Percentiles rank a stretch among this genome's conserved stretches.
phyloP scores from a whole-genome alignment of 2,329 filamentous ascomycete genomes.

The Orbilia oligospora region DNA sequence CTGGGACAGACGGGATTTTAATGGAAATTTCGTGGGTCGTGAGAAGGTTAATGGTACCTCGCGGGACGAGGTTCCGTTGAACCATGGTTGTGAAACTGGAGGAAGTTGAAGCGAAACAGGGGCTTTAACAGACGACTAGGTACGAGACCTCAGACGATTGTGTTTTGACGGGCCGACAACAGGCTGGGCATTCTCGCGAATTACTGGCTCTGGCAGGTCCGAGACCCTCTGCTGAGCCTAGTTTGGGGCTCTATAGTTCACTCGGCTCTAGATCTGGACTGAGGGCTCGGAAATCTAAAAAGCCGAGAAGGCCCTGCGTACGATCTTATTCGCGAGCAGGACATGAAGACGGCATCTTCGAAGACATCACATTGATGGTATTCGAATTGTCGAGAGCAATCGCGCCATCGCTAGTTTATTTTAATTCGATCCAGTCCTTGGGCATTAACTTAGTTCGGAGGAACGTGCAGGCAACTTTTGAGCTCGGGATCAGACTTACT shows the following conservation, averaged over 20 bases:
- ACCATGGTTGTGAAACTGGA: constrained; percentile 24
- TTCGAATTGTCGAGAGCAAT: too few relatives aligned
- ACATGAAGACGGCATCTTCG: too few relatives aligned
- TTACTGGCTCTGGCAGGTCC: neutral
- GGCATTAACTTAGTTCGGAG: too few relatives aligned
- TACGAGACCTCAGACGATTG: neutral
- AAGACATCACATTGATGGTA: too few relatives aligned
- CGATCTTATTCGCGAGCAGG: too few relatives aligned
- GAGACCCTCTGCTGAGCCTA: neutral
- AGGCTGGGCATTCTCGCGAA: constrained; percentile 22
- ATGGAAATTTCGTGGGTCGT: neutral
- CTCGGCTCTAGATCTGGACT: neutral
- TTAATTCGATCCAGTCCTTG: too few relatives aligned
- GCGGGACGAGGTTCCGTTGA: constrained; percentile 40
- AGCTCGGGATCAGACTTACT: neutral
- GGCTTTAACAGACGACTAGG: neutral
- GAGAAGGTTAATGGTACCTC: constrained; percentile 31
- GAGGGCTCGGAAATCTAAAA: constrained; percentile 10
- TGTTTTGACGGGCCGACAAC: constrained; percentile 21
- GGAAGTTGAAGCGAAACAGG: constrained; percentile 22
- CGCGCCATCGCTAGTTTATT: too few relatives aligned
- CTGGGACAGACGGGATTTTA: constrained; percentile 1
- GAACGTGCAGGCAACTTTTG: too few relatives aligned
- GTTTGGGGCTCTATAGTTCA: too few relatives aligned
- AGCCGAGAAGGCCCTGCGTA: neutral